Conservation (phyloP, 1,284 basidiomycete species). For the Malassezia globosa region DNA sequence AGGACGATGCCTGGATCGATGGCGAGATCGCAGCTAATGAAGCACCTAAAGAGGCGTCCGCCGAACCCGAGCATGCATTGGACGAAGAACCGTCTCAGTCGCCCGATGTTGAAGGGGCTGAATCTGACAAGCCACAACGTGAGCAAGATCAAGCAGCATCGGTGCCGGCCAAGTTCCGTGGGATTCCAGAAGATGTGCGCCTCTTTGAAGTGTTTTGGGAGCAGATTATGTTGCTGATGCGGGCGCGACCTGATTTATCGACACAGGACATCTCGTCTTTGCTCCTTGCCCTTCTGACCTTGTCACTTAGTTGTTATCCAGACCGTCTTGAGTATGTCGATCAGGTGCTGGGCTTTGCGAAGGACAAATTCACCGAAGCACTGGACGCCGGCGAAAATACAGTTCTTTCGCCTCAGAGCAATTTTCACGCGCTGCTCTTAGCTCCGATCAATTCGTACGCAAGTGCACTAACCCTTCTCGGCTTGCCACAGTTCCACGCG, state of each 20-base stretch:
- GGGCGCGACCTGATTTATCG: conserved; percentile 43
- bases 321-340: conserved; percentile 46
- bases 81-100: neutral
- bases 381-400: conserved; percentile 28
- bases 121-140: neutral
- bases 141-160: conserved; percentile 15
- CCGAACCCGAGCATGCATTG: neutral
- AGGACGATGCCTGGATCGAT: neutral
- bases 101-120: neutral
- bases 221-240: conserved; percentile 44
- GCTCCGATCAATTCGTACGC: conserved; percentile 41
- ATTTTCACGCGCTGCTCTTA: conserved; percentile 38
- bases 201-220: conserved; percentile 47
- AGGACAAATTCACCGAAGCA: conserved; percentile 19
- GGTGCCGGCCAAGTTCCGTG: conserved; percentile 30
- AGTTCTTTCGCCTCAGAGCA: conserved; percentile 23
- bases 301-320: conserved; percentile 44
- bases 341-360: conserved; percentile 43
- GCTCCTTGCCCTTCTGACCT: conserved; percentile 39
- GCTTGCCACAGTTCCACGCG: conserved; percentile 35
- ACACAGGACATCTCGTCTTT: conserved; percentile 41
- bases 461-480: conserved; percentile 39
- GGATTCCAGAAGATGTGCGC: conserved; percentile 42
- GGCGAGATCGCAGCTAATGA: neutral
- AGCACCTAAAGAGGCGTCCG: neutral